Evolutionary conservation across 306 rosid species (phyloP).

Genomic region (Urtica urens): DNA sequence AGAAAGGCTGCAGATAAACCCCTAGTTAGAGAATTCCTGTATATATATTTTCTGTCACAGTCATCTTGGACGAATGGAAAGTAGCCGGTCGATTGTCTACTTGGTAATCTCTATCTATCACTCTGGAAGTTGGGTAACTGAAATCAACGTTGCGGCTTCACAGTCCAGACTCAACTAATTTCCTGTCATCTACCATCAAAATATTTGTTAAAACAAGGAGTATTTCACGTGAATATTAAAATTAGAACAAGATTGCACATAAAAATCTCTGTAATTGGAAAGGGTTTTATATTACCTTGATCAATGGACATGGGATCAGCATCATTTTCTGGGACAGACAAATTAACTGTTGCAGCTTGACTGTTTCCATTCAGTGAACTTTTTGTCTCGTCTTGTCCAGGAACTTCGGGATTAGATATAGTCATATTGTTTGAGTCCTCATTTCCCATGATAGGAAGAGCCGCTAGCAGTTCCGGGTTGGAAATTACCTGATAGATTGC

Average conservation of each 20-base stretch:
- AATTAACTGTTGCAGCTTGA: slow-evolving; percentile 16
- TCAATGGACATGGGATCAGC: slow-evolving; percentile 22
- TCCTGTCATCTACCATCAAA: slow-evolving; percentile 29
- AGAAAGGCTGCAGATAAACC: slow-evolving; percentile 30
- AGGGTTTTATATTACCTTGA: too few relatives aligned
- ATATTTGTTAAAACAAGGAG: background rate
- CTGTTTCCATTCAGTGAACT: slow-evolving; percentile 20
- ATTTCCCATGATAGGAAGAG: slow-evolving; percentile 26
- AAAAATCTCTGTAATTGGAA: too few relatives aligned
- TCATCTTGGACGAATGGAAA: slow-evolving; percentile 57
- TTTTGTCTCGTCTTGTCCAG: slow-evolving; percentile 23
- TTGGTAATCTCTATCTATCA: slow-evolving; percentile 20
- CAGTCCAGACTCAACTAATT: slow-evolving; percentile 27
- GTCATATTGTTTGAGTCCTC: slow-evolving; percentile 21
- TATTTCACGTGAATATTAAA: too few relatives aligned
- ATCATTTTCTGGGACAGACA: slow-evolving; percentile 28
- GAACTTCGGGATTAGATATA: slow-evolving; percentile 18
- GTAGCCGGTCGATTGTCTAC: slow-evolving; percentile 25
- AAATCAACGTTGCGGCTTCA: slow-evolving; percentile 25
- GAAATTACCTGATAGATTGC: slow-evolving; percentile 53
- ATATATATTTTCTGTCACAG: slow-evolving; percentile 41
- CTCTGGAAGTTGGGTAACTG: slow-evolving; percentile 15
- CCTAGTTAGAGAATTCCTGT: slow-evolving; percentile 36
- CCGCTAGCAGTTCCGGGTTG: slow-evolving; percentile 28
- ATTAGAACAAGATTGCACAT: too few relatives aligned